These are phyloP conservation scores for Effrenium voratum DNA, from an alignment of 73 alveolate species.

Conservation along the genomic window DNA sequence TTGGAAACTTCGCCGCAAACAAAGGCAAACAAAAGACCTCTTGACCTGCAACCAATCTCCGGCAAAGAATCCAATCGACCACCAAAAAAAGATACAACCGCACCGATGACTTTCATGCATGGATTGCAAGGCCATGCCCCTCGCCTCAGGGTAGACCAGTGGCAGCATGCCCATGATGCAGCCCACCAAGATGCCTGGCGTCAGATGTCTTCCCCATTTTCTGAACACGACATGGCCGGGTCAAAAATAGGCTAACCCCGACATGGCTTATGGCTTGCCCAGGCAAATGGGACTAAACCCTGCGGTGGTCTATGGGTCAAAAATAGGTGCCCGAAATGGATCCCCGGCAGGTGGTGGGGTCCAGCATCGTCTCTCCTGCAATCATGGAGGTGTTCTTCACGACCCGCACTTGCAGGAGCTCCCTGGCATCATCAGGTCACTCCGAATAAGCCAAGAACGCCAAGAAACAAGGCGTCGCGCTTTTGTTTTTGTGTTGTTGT, in stretches of 20 bases:
- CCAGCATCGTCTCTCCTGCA: not conserved
- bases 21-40: not conserved
- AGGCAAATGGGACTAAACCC: not conserved
- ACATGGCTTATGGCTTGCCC: not conserved
- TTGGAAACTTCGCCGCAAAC: not conserved
- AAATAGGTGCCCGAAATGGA: not conserved
- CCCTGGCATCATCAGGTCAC: not conserved
- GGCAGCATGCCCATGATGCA: slow-evolving; percentile 44
- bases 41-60: not conserved
- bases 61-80: not conserved
- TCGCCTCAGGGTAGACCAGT: slow-evolving; percentile 10
- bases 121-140: not conserved
- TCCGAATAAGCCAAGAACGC: not conserved
- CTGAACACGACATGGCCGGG: not conserved
- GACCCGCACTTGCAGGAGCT: slow-evolving; percentile 20
- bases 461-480: not conserved
- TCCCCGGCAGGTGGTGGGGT: not conserved
- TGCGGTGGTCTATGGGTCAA: not conserved
- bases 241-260: not conserved
- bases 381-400: slow-evolving; percentile 36
- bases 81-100: not conserved
- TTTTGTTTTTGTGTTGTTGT: not conserved
- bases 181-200: slow-evolving; percentile 11
- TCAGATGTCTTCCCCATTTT: not conserved
- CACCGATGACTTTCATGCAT: not conserved